phyloP scores from a whole-genome alignment of 345 rosid genomes.

The Citrus unshiu region DNA sequence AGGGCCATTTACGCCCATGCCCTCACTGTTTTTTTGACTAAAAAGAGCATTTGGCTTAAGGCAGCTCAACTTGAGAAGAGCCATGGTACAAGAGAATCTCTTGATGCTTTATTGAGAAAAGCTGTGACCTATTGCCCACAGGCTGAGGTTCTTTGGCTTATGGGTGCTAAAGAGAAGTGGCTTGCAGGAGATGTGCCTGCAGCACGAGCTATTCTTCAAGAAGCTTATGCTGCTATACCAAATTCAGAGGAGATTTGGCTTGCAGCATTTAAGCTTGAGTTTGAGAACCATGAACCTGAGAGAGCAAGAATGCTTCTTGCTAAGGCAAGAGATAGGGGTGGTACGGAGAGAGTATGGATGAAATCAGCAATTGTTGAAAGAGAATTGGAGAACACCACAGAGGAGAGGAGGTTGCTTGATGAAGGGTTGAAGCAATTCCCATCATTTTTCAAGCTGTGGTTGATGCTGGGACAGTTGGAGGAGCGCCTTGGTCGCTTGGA shows the following conservation, averaged over 20 bases:
- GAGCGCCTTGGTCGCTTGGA: conserved; percentile 61
- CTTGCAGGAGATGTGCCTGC: conserved; percentile 95
- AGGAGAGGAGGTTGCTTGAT: conserved; percentile 76
- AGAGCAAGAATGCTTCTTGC: conserved; percentile 92
- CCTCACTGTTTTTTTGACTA: conserved; percentile 78
- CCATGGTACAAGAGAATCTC: conserved; percentile 87
- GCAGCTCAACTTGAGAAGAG: conserved; percentile 98
- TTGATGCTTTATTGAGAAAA: conserved; percentile 76
- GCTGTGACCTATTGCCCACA: conserved; percentile 90
- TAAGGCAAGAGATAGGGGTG: conserved; percentile 94
- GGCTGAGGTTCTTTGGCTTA: conserved; percentile 95
- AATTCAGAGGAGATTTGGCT: conserved; percentile 94
- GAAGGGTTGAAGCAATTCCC: conserved; percentile 85
- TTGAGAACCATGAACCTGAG: conserved; percentile 95
- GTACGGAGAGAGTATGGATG: conserved; percentile 98
- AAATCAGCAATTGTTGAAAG: conserved; percentile 95
- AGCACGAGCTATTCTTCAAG: conserved; percentile 89
- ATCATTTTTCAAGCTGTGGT: conserved; percentile 82
- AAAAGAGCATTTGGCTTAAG: conserved; percentile 93
- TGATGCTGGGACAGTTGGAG: conserved; percentile 96
- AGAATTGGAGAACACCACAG: conserved; percentile 67
- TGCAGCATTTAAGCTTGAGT: conserved; percentile 96
- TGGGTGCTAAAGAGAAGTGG: conserved; percentile 99
- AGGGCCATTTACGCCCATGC: conserved; percentile 89
- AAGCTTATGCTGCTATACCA: conserved; percentile 93